These are phyloP conservation scores for Tricladium varicosporioides DNA, from an alignment of 2,329 filamentous ascomycete species.

Conservation along the genomic window DNA sequence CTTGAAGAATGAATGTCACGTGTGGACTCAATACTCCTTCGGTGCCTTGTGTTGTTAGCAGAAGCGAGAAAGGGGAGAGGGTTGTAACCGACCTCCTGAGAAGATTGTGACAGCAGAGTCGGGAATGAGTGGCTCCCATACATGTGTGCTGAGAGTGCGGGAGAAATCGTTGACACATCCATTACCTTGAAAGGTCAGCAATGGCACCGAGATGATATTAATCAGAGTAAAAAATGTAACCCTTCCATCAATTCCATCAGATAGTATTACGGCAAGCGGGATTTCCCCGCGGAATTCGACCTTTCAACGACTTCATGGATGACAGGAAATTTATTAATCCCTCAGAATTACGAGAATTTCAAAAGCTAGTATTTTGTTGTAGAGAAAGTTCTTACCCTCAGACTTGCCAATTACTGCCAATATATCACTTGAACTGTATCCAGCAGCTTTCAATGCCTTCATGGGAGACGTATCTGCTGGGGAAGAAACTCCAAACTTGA, in stretches of 20 bases:
- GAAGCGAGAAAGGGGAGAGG: not conserved
- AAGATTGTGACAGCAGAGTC: constrained; percentile 33
- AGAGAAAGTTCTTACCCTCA: constrained; percentile 24
- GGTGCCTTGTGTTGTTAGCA: constrained; percentile 18
- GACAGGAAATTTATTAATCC: too few species aligned
- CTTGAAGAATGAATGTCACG: constrained; percentile 32
- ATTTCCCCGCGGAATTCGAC: too few species aligned
- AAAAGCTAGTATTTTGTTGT: not conserved
- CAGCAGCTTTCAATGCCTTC: constrained; percentile 26
- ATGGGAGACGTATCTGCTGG: constrained; percentile 33
- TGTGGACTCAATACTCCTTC: constrained; percentile 35
- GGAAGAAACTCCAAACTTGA: constrained; percentile 34
- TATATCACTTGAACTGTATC: constrained; percentile 31
- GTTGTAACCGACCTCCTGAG: constrained; percentile 23
- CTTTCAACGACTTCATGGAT: too few species aligned
- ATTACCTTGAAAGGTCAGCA: constrained; percentile 28
- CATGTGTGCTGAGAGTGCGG: constrained; percentile 31
- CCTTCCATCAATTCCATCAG: not conserved
- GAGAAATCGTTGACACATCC: constrained; percentile 38
- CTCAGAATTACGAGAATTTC: not conserved
- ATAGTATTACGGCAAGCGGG: too few species aligned
- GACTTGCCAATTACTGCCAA: constrained; percentile 35
- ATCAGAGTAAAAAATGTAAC: not conserved
- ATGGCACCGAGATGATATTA: not conserved
- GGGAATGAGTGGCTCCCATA: constrained; percentile 34